A percentile compares a stretch with the other conserved stretches of the same genome.
phyloP scores from a whole-genome alignment of 2,329 filamentous ascomycete species.

The Arthrobotrys entomopaga region DNA sequence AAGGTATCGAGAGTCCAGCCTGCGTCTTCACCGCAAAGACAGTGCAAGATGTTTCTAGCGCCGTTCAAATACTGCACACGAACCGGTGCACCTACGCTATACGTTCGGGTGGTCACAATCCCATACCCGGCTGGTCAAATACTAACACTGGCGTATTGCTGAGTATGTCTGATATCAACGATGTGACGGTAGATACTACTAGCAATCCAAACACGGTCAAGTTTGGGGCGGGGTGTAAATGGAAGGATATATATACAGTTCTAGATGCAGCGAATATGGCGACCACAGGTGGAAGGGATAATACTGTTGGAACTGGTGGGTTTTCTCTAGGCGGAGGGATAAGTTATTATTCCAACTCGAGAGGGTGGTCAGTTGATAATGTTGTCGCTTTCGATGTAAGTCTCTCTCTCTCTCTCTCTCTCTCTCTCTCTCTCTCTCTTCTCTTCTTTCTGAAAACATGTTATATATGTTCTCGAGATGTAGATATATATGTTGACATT shows the following conservation, averaged over 20 bases:
- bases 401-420: neutral
- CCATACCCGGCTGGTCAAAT: conserved; percentile 61
- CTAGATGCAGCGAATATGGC: conserved; percentile 61
- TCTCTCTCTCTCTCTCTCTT: too few relatives aligned
- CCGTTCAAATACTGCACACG: conserved; percentile 61
- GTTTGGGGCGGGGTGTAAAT: conserved; percentile 62
- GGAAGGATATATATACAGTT: conserved; percentile 62
- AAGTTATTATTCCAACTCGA: conserved; percentile 61
- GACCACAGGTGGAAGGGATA: conserved; percentile 61
- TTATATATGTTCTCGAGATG: neutral
- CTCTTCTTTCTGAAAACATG: too few relatives aligned
- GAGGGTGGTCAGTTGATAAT: conserved; percentile 41
- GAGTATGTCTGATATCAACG: conserved; percentile 37
- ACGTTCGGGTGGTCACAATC: conserved; percentile 62
- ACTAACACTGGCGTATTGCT: conserved; percentile 61
- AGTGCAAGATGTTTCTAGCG: conserved; percentile 61
- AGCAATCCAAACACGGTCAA: conserved; percentile 58
- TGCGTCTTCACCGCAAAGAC: conserved; percentile 55
- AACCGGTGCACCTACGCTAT: conserved; percentile 62
- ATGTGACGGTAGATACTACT: conserved; percentile 58
- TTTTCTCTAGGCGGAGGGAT: conserved; percentile 62
- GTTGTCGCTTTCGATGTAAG: conserved; percentile 37
- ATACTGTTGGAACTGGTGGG: conserved; percentile 62
- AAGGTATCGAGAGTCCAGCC: conserved; percentile 27
- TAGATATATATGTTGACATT: neutral